phyloP scores from a whole-genome alignment of 768 basidiomycete genomes.

The Boletus bicolor region DNA sequence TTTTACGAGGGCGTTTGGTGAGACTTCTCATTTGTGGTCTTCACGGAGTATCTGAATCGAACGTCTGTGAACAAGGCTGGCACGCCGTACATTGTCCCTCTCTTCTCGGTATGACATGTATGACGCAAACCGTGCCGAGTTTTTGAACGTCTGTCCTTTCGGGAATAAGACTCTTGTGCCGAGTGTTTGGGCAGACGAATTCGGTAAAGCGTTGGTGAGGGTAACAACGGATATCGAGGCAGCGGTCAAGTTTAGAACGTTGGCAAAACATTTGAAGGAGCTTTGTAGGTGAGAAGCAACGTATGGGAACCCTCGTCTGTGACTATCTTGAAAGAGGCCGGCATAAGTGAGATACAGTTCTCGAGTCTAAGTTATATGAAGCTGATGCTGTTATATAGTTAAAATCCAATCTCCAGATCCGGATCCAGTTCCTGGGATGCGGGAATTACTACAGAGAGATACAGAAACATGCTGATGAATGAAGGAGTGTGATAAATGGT shows the following conservation, averaged over 20 bases:
- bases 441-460: not conserved
- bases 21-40: not conserved
- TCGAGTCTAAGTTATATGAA: not conserved
- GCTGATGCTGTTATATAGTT: not conserved
- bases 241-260: not conserved
- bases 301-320: not conserved
- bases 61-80: conserved; percentile 5
- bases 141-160: conserved; percentile 3
- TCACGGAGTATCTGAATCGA: not conserved
- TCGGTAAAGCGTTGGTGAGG: conserved; percentile 1
- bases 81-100: conserved; percentile 5
- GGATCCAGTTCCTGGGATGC: conserved; percentile 25
- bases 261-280: conserved; percentile 1
- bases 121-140: conserved; percentile 3
- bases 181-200: not conserved
- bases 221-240: conserved; percentile 3
- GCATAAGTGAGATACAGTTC: not conserved
- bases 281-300: not conserved
- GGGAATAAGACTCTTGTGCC: not conserved
- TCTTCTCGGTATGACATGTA: conserved; percentile 10
- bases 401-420: not conserved
- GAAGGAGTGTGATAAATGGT: not conserved
- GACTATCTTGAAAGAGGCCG: not conserved
- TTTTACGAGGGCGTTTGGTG: conserved; percentile 1
- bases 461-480: not conserved